Evolutionary conservation across 495 filamentous ascomycete species (phyloP).

Genomic region (Friedmanniomyces endolithicus): DNA sequence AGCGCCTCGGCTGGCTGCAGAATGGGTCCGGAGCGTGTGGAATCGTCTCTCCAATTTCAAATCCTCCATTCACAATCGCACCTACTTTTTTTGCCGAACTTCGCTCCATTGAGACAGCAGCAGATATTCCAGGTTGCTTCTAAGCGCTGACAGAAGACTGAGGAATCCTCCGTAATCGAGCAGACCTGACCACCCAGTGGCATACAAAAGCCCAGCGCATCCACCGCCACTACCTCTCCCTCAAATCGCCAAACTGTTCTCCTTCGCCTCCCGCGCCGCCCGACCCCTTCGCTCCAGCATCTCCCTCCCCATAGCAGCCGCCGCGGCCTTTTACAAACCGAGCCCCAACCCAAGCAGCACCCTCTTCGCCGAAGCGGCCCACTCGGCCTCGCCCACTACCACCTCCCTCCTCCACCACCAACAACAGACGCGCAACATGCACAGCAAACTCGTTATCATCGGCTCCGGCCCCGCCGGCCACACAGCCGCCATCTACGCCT

Average conservation of each 20-base stretch:
- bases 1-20: not conserved
- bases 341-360: conserved; percentile 12
- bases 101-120: too few species aligned
- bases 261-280: conserved; percentile 53
- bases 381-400: conserved; percentile 23
- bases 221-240: not conserved
- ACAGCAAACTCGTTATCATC: conserved; percentile 33
- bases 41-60: not conserved
- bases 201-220: not conserved
- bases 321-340: conserved; percentile 49
- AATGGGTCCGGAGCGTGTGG: not conserved
- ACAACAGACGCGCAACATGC: conserved; percentile 28
- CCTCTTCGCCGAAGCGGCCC: conserved; percentile 41
- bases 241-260: conserved; percentile 67
- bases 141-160: too few species aligned
- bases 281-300: conserved; percentile 46
- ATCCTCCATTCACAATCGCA: not conserved
- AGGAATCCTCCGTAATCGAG: too few species aligned
- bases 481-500: conserved; percentile 91
- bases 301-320: conserved; percentile 48
- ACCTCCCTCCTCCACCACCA: conserved; percentile 30
- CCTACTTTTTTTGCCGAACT: too few species aligned
- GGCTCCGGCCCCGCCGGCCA: conserved; percentile 89
- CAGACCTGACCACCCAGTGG: too few species aligned
- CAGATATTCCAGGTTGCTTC: not conserved